phyloP scores from a whole-genome alignment of 805 yeast species.

The Metschnikowia vanudenii region DNA sequence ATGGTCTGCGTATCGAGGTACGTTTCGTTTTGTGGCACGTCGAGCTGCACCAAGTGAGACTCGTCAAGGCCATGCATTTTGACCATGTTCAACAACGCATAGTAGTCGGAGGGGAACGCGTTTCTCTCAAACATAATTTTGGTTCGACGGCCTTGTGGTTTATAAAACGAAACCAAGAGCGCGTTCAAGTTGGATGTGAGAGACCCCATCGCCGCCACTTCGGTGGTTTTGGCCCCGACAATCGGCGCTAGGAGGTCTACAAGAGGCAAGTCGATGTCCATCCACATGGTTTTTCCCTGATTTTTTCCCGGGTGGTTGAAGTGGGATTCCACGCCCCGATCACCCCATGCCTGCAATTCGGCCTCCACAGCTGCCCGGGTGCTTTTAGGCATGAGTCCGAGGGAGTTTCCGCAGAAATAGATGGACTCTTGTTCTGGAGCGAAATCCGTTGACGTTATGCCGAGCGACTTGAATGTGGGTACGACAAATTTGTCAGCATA shows the following conservation, averaged over 20 bases:
- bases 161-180: conserved; percentile 69
- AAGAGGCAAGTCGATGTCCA: conserved; percentile 77
- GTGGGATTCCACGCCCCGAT: conserved; percentile 81
- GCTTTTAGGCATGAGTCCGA: conserved; percentile 80
- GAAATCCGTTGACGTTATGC: conserved; percentile 30
- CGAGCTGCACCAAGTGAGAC: conserved; percentile 60
- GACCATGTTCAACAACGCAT: conserved; percentile 76
- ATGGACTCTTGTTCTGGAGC: conserved; percentile 29
- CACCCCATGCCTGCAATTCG: conserved; percentile 82
- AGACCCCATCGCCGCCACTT: conserved; percentile 86
- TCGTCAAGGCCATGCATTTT: conserved; percentile 51
- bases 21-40: conserved; percentile 58
- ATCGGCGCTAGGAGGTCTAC: conserved; percentile 65
- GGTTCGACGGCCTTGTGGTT: conserved; percentile 54
- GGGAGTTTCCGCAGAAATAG: conserved; percentile 91
- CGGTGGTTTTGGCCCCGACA: conserved; percentile 73
- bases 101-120: conserved; percentile 91
- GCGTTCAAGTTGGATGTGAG: conserved; percentile 81
- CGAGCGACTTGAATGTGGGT: conserved; percentile 68
- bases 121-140: conserved; percentile 82
- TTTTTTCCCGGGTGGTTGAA: conserved; percentile 57
- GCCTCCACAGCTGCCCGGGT: conserved; percentile 55
- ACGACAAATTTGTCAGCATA: conserved; percentile 51
- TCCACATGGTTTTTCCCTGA: conserved; percentile 65
- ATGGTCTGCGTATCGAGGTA: conserved; percentile 64